Evolutionary conservation across 2,329 filamentous ascomycete species (phyloP), one percentile per base, ranked within the genome.

Genomic region (Didymella pinodella): DNA sequence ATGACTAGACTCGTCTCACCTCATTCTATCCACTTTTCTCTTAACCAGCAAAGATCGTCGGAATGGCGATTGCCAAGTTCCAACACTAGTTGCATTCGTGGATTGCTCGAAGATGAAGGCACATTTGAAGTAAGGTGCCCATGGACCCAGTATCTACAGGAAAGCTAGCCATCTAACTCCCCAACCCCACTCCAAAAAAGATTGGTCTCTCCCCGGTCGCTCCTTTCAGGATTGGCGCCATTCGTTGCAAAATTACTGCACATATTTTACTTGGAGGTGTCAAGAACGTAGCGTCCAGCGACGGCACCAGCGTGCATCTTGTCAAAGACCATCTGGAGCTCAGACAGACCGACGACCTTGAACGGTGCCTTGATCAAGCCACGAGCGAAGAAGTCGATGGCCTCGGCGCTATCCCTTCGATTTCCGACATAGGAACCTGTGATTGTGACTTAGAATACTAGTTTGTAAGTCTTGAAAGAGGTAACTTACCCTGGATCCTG

Each of bases 301-400:
- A 94, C 88, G 79, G 88, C 85, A 68, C 87, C 87, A 70, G 86
- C 81, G 63, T 85, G 73, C 83, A 85, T 85, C 71, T 93, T 77
- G 48, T 93, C 85, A 76, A 90, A 97, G n/a, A 97, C 90, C 54
- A 86, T 84, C 65, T 89, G 86, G 64, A 98, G 83, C 79, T 97
- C 85, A 71, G 88, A 90, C 60, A 97, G 83, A 14, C 92, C 92
- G 52, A 92, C 88, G 7, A 86, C 86, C 88, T 97, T 96, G 86
- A 85, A 95, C 7, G 94, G 94, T 5, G 88, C 88, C 75, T 92
- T 90, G 84, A 98, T 93, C 64, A 96, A 80, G 16, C 94, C 94
- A 22, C 90, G 85, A 57, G 85, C 82, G 83, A 87, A 97, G 82
- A 97, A 97, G 67, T 97, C 93, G 63, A 98, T 83, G 2, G 94